Conservation (phyloP, 1,284 basidiomycete species). For the Malassezia sp. region DNA sequence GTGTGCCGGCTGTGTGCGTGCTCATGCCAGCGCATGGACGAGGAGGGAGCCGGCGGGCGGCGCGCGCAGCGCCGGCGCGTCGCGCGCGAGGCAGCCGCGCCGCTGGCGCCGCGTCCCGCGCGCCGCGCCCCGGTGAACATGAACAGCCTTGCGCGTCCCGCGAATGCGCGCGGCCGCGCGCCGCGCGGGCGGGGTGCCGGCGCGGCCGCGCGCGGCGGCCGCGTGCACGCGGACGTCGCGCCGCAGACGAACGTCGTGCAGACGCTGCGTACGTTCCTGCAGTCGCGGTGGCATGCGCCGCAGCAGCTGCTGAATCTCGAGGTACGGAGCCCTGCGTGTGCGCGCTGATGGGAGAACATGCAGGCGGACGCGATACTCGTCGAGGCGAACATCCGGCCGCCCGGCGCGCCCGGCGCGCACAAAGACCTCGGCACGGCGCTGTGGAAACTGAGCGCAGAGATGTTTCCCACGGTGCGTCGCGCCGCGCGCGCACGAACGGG, state of each 20-base stretch:
- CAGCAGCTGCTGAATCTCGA: conserved; percentile 63
- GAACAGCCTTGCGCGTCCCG: conserved; percentile 8
- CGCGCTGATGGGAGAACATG: too few relatives aligned
- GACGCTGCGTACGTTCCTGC: conserved; percentile 30
- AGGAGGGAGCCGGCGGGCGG: conserved; percentile 1
- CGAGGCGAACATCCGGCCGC: conserved; percentile 57
- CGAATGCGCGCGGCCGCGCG: neutral
- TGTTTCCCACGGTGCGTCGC: conserved; percentile 51
- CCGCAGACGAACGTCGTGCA: conserved; percentile 51
- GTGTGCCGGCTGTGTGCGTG: too few relatives aligned
- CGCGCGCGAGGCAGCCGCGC: conserved; percentile 7
- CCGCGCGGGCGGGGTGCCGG: neutral
- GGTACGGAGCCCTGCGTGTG: too few relatives aligned
- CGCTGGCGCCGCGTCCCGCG: conserved; percentile 1
- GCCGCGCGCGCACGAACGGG: too few relatives aligned
- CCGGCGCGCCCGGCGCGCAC: conserved; percentile 56
- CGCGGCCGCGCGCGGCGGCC: neutral
- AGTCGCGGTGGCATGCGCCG: conserved; percentile 17
- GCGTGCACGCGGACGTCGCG: conserved; percentile 4
- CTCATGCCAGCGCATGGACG: too few relatives aligned
- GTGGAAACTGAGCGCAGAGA: conserved; percentile 69
- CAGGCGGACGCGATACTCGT: conserved; percentile 60
- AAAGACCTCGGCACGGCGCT: conserved; percentile 64
- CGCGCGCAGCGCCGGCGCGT: conserved; percentile 11
- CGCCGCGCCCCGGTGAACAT: conserved; percentile 6